A percentile compares a stretch with the other conserved stretches of the same genome.
These are phyloP conservation scores for Trichoderma hamatum DNA, from an alignment of 2,329 filamentous ascomycete genomes.

Conservation along the genomic window DNA sequence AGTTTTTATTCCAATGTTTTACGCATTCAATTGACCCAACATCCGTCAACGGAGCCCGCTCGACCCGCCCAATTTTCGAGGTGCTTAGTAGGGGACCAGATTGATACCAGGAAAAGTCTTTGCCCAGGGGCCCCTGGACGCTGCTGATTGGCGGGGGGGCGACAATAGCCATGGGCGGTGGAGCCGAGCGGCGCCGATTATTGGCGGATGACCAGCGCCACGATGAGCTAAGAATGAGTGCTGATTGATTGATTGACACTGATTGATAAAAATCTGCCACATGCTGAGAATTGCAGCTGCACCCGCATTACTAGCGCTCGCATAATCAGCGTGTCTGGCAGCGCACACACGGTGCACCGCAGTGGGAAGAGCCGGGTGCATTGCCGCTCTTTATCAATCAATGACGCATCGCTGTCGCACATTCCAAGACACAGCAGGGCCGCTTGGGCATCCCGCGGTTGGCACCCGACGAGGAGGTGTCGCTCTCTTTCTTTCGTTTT, in stretches of 20 bases:
- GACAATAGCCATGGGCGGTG: neutral
- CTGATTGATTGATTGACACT: constrained; percentile 17
- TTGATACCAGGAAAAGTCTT: constrained; percentile 13
- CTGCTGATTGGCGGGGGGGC: constrained; percentile 23
- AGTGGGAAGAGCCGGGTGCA: neutral
- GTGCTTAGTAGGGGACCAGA: neutral
- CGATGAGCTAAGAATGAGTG: constrained; percentile 21
- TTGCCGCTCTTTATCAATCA: constrained; percentile 19
- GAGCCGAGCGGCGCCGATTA: constrained; percentile 16
- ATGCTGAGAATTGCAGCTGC: neutral
- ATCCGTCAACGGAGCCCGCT: constrained; percentile 24
- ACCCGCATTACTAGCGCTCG: neutral
- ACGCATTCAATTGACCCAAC: constrained; percentile 12
- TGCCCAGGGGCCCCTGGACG: neutral
- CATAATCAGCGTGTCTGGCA: neutral
- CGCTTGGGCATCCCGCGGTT: neutral
- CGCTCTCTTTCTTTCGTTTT: neutral
- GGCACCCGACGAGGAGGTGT: neutral
- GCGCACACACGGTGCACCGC: neutral
- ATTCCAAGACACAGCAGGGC: neutral
- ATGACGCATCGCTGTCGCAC: constrained; percentile 10
- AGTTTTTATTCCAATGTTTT: neutral
- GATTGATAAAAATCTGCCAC: constrained; percentile 14
- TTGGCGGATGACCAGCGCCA: constrained; percentile 16
- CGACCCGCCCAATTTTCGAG: constrained; percentile 16